Evolutionary conservation across 495 filamentous ascomycete species (phyloP), one percentile per base, ranked within the genome.

Genomic region (Aspergillus kassunensis): DNA sequence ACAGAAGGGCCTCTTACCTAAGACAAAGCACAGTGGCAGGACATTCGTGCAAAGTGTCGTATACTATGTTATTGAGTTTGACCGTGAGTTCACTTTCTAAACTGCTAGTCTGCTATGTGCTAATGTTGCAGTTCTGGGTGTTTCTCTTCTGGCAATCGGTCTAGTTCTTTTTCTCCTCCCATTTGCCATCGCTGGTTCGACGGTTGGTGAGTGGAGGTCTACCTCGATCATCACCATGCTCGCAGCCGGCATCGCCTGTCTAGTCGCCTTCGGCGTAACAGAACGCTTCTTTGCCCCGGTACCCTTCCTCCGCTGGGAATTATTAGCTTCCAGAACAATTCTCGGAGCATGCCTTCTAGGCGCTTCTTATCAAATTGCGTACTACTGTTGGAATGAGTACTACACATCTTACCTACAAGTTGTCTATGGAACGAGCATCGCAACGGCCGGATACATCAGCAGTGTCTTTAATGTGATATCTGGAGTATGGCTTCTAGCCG

Each of bases 381-480:
- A 62, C 56, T 69, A 68, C 75, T 49, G 57, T 82, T 79, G 69
- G 82, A 71, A 80, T 59, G 66, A 64, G 42, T 84, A 81, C 66
- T 87, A 87, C 66, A 72, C 66, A 27, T 88, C 83, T 15, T 89
- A 82, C 68, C 71, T 92, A 6, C 86, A 89, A 69, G 87, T 88
- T 1, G 88, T 92, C 33, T 76, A 85, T 56, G 68, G 71, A 21
- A 70, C 82, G 6, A 76, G 51, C 60, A 55, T 84, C 53, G 68
- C 70, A 7, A 47, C 81, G 4, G 71, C 86, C 1, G 77, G 78
- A 1, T 80, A 80, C 53, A 71, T 85, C 54, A 68, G 64, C 8
- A 79, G 80, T 51, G 69, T 70, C 53, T 78, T 76, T 65, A 71
- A 65, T 60, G 62, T 81, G 20, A 73, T 73, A 40, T 73, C 77